These are phyloP conservation scores for Adenanthera pavonina DNA, from an alignment of 306 rosid genomes.

Conservation along the genomic window DNA sequence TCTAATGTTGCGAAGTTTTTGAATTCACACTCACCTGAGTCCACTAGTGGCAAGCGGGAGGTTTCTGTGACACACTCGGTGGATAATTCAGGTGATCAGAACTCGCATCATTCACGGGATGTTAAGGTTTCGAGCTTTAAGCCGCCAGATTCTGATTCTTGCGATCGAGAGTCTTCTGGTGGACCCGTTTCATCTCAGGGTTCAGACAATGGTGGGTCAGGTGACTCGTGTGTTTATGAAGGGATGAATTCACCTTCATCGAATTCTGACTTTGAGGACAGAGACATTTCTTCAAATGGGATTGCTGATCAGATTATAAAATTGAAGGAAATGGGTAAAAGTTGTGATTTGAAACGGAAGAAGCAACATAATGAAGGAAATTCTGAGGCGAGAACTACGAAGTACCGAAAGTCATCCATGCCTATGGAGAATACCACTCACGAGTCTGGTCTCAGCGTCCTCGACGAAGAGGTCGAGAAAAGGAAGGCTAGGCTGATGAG, in stretches of 20 bases:
- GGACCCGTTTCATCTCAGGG: slow-evolving; percentile 60
- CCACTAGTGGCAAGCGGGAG: neutral
- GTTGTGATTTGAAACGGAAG: slow-evolving; percentile 74
- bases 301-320: slow-evolving; percentile 55
- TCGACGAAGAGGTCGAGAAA: slow-evolving; percentile 65
- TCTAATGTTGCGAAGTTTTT: slow-evolving; percentile 48
- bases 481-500: slow-evolving; percentile 81
- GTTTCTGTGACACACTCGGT: slow-evolving; percentile 3
- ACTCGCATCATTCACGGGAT: slow-evolving; percentile 27
- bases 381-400: slow-evolving; percentile 61
- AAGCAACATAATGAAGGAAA: slow-evolving; percentile 59
- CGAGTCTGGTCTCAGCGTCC: slow-evolving; percentile 29
- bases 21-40: slow-evolving; percentile 40
- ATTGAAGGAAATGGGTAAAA: slow-evolving; percentile 56
- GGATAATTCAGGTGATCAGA: slow-evolving; percentile 38
- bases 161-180: slow-evolving; percentile 50
- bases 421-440: slow-evolving; percentile 39
- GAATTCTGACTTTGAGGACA: slow-evolving; percentile 49
- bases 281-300: slow-evolving; percentile 49
- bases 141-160: slow-evolving; percentile 42
- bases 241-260: slow-evolving; percentile 35
- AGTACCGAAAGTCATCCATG: slow-evolving; percentile 54
- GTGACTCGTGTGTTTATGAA: slow-evolving; percentile 37
- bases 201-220: slow-evolving; percentile 49
- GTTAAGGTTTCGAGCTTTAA: slow-evolving; percentile 30